Conservation (phyloP, 257 asterid genomes). For the Sherardia arvensis region DNA sequence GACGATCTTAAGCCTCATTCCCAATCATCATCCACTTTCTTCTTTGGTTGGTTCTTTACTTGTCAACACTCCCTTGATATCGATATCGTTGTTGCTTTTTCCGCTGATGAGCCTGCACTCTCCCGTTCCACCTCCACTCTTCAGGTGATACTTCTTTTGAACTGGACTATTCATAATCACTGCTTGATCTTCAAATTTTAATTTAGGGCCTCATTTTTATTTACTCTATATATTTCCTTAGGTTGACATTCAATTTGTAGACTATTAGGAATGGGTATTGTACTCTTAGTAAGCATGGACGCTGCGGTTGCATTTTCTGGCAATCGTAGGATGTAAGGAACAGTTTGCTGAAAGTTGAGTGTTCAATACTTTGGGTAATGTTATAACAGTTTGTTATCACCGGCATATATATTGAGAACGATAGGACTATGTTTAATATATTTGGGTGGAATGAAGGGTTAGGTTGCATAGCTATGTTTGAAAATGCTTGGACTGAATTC, state of each 20-base stretch:
- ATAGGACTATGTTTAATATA: not conserved
- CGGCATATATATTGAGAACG: not conserved
- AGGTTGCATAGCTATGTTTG: not conserved
- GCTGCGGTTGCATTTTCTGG: not conserved
- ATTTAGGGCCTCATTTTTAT: not conserved
- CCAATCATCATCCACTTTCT: constrained; percentile 25
- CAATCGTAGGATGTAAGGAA: not conserved
- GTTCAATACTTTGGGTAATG: not conserved
- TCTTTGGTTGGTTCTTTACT: constrained; percentile 73
- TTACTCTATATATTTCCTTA: not conserved
- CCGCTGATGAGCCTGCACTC: constrained; percentile 32
- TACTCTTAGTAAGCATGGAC: not conserved
- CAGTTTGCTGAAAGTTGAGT: not conserved
- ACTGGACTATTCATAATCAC: too few species aligned
- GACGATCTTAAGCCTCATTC: constrained; percentile 20
- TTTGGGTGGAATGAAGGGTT: not conserved
- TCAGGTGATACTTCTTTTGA: constrained; percentile 26
- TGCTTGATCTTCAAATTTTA: not conserved
- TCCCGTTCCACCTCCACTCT: constrained; percentile 37
- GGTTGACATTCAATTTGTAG: not conserved
- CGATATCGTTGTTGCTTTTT: constrained; percentile 66
- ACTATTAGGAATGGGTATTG: not conserved
- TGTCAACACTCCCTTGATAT: constrained; percentile 54
- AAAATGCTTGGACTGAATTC: not conserved
- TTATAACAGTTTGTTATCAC: not conserved